These are phyloP conservation scores for Botryotinia convoluta DNA, from an alignment of 2,329 filamentous ascomycete species.

Conservation along the genomic window DNA sequence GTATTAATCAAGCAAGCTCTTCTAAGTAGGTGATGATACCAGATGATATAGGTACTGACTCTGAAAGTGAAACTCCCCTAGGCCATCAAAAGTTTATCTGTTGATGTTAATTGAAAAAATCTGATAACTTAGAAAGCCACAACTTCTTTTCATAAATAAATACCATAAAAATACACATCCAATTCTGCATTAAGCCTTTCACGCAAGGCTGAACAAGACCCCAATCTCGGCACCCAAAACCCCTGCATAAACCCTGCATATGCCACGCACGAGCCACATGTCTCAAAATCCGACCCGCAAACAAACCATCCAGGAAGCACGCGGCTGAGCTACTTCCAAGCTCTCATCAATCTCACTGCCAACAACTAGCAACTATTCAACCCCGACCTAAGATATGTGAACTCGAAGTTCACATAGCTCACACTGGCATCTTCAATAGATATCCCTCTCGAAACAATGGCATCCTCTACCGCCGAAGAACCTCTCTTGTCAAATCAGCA, in stretches of 20 bases:
- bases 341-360: not conserved
- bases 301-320: not conserved
- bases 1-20: not conserved
- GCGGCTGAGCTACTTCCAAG: not conserved
- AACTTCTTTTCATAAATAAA: not conserved
- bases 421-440: constrained; percentile 4
- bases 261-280: not conserved
- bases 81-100: not conserved
- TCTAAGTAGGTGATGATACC: not conserved
- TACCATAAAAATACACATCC: not conserved
- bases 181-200: not conserved
- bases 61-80: not conserved
- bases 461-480: constrained; percentile 13
- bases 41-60: not conserved
- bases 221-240: too few relatives aligned
- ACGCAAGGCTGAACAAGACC: not conserved
- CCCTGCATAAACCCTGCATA: not conserved
- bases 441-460: constrained; percentile 12
- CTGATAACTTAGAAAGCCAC: not conserved
- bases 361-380: not conserved
- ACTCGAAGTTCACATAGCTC: not conserved
- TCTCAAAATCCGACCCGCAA: not conserved
- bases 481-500: constrained; percentile 13
- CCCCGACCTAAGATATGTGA: not conserved
- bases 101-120: not conserved